Evolutionary conservation across 495 filamentous ascomycete genomes (phyloP).

Genomic region (Penicillium cinerascens): DNA sequence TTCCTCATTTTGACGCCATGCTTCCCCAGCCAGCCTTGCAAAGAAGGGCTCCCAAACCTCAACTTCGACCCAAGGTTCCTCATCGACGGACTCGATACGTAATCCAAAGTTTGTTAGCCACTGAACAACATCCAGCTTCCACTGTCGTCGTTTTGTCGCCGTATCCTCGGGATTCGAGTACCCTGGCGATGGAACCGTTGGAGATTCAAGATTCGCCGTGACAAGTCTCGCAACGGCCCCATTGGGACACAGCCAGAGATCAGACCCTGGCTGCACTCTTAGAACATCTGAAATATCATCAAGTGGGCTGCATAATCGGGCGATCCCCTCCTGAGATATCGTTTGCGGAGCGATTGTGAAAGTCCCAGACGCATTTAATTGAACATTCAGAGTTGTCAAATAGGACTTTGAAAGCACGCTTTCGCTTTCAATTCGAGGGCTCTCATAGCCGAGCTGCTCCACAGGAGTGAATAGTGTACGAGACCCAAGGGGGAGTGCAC

Average conservation of each 20-base stretch:
- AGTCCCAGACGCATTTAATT: constrained; percentile 37
- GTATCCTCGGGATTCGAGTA: constrained; percentile 10
- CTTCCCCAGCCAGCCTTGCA: constrained; percentile 39
- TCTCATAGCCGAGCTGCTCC: constrained; percentile 31
- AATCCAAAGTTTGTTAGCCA: constrained; percentile 44
- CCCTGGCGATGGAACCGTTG: constrained; percentile 22
- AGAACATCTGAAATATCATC: constrained; percentile 17
- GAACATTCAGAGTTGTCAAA: constrained; percentile 39
- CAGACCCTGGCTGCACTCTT: constrained; percentile 26
- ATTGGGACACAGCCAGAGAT: constrained; percentile 51
- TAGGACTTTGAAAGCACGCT: constrained; percentile 27
- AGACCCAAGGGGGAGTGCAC: constrained; percentile 43
- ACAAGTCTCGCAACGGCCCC: constrained; percentile 47
- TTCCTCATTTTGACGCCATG: constrained; percentile 33
- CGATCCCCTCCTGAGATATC: constrained; percentile 36
- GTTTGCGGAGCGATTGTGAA: constrained; percentile 40
- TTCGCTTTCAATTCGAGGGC: constrained; percentile 26
- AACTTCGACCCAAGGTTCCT: constrained; percentile 43
- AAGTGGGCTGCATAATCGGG: constrained; percentile 27
- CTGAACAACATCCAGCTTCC: constrained; percentile 38
- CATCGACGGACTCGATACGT: constrained; percentile 29
- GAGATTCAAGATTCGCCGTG: constrained; percentile 21
- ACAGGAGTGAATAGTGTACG: constrained; percentile 43
- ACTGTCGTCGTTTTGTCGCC: constrained; percentile 26
- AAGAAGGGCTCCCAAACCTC: constrained; percentile 49